Evolutionary conservation across 208 protist species (phyloP).

Genomic region (Trichomonas tenax): DNA sequence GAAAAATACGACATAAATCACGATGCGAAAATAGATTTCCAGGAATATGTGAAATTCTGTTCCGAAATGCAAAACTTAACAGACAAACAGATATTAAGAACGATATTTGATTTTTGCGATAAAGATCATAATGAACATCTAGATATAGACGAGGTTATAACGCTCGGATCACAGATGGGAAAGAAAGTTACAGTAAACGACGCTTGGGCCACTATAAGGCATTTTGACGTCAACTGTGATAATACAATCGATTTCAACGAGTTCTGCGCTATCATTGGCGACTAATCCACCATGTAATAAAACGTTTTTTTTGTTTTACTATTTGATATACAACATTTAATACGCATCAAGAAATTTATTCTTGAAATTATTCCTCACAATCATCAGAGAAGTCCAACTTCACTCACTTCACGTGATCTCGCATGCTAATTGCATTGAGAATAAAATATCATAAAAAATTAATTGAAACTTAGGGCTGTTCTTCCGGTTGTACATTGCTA

Average conservation of each 20-base stretch:
- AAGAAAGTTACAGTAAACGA: neutral
- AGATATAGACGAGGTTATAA: neutral
- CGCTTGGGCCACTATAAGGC: neutral
- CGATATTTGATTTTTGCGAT: neutral
- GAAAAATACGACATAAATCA: neutral
- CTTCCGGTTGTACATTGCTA: no score
- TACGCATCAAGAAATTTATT: no score
- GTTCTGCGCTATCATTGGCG: neutral
- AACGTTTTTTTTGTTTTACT: neutral
- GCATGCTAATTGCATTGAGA: no score
- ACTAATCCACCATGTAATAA: neutral
- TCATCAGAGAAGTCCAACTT: no score
- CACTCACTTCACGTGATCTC: no score
- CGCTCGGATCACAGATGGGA: neutral
- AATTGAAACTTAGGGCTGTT: no score
- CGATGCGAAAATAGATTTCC: neutral
- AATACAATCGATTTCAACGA: neutral
- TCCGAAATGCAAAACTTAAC: neutral
- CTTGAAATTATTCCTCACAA: no score
- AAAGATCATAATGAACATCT: neutral
- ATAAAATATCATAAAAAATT: no score
- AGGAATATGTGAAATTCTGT: neutral
- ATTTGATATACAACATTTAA: no score
- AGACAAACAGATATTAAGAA: neutral
- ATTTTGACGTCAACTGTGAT: neutral